Conservation (phyloP, 257 asterid genomes). For the Penstemon newberryi region DNA sequence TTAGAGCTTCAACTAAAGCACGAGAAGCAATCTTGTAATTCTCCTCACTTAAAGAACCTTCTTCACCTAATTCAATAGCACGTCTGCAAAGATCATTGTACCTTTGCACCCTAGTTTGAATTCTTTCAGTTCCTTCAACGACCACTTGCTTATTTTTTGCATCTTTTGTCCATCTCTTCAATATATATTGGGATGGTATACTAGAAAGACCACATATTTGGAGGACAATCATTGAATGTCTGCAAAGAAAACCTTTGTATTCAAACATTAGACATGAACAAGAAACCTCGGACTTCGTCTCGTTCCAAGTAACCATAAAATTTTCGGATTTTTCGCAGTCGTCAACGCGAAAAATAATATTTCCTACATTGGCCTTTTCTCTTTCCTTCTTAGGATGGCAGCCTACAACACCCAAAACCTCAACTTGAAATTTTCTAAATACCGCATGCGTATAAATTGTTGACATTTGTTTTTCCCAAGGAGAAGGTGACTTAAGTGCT, state of each 20-base stretch:
- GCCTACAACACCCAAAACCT: slow-evolving; percentile 96
- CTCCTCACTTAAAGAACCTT: slow-evolving; percentile 79
- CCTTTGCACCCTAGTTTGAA: slow-evolving; percentile 71
- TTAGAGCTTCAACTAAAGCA: slow-evolving; percentile 78
- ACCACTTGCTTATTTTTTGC: slow-evolving; percentile 57
- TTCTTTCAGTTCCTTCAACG: slow-evolving; percentile 63
- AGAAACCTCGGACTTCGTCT: slow-evolving; percentile 67
- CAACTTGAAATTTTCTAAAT: slow-evolving; percentile 85
- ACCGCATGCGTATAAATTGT: slow-evolving; percentile 82
- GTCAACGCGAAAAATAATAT: slow-evolving; percentile 60
- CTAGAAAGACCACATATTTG: slow-evolving; percentile 92
- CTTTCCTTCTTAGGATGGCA: slow-evolving; percentile 90
- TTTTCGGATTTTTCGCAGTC: slow-evolving; percentile 87
- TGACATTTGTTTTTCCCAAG: slow-evolving; percentile 99
- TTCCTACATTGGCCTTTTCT: slow-evolving; percentile 61
- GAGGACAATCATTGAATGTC: slow-evolving; percentile 93
- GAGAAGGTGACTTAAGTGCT: slow-evolving; percentile 94
- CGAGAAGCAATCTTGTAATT: slow-evolving; percentile 73
- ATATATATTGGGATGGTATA: slow-evolving; percentile 76
- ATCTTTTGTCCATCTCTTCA: slow-evolving; percentile 97
- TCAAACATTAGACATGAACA: slow-evolving; percentile 96
- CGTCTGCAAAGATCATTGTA: slow-evolving; percentile 88
- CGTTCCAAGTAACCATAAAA: slow-evolving; percentile 78
- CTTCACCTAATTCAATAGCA: slow-evolving; percentile 87
- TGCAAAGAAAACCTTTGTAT: slow-evolving; percentile 84